These are phyloP conservation scores for Hippophae tibetana DNA, from an alignment of 306 rosid species.

Conservation along the genomic window DNA sequence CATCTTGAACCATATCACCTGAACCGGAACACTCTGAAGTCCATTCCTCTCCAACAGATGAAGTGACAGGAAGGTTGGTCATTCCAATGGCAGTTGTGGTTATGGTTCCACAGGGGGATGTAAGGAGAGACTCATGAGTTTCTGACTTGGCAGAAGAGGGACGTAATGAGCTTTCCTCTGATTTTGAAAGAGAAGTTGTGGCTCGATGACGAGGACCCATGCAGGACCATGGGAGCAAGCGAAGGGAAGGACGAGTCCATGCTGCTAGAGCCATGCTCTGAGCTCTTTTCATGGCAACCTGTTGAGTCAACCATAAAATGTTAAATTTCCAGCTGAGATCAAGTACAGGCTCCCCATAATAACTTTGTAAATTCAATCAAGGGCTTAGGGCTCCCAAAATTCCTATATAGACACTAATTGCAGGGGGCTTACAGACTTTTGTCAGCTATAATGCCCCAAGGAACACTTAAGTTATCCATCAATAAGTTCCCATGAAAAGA, in stretches of 20 bases:
- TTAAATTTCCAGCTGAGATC: neutral
- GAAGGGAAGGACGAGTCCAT: constrained; percentile 72
- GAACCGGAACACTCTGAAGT: constrained; percentile 45
- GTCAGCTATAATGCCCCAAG: too few relatives aligned
- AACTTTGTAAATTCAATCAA: constrained; percentile 2
- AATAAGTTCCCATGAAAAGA: too few relatives aligned
- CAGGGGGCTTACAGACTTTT: too few relatives aligned
- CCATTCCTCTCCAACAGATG: constrained; percentile 56
- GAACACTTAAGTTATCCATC: too few relatives aligned
- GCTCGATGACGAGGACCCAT: constrained; percentile 77
- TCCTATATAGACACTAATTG: too few relatives aligned
- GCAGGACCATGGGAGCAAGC: constrained; percentile 80
- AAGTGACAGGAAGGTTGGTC: constrained; percentile 48
- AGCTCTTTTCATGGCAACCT: constrained; percentile 94
- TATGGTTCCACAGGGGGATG: constrained; percentile 30
- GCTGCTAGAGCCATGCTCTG: constrained; percentile 97
- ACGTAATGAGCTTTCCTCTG: constrained; percentile 27
- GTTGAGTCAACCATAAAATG: constrained; percentile 15
- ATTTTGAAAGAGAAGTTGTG: constrained; percentile 26
- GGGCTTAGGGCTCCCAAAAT: too few relatives aligned
- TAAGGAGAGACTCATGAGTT: constrained; percentile 39
- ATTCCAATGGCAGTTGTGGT: constrained; percentile 22
- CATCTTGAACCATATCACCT: constrained; percentile 27
- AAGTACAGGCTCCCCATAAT: neutral
- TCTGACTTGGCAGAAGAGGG: constrained; percentile 25